Evolutionary conservation across 257 asterid genomes (phyloP).

Genomic region (Lavandula angustifolia): DNA sequence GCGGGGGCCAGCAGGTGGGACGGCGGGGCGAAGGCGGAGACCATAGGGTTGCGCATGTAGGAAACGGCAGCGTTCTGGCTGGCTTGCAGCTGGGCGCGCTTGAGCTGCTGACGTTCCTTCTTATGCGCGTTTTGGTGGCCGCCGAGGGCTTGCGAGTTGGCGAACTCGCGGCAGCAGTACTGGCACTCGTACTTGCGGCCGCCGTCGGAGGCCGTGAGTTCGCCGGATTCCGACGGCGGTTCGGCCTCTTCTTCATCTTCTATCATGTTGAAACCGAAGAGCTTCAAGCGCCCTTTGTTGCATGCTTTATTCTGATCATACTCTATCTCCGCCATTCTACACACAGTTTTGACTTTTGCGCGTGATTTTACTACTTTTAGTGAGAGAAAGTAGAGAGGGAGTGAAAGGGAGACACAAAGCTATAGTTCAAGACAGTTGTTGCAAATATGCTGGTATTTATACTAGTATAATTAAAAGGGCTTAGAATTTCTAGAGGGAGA

Average conservation of each 20-base stretch:
- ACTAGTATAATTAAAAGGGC: conserved; percentile 38
- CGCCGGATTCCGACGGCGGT: conserved; percentile 56
- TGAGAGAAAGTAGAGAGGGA: conserved; percentile 21
- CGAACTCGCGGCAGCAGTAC: conserved; percentile 83
- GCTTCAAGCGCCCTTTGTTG: conserved; percentile 59
- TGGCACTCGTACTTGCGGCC: conserved; percentile 93
- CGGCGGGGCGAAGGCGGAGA: conserved; percentile 81
- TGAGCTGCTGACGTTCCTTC: conserved; percentile 84
- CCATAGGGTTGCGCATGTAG: conserved; percentile 77
- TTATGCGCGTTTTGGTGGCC: conserved; percentile 97
- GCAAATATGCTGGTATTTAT: conserved; percentile 78
- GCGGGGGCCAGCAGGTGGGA: conserved; percentile 71
- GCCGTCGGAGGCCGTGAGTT: conserved; percentile 50
- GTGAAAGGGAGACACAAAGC: conserved; percentile 14
- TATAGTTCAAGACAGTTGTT: conserved; percentile 41
- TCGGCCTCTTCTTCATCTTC: conserved; percentile 46
- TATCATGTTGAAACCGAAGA: conserved; percentile 79
- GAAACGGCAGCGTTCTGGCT: conserved; percentile 80
- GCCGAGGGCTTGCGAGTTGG: conserved; percentile 89
- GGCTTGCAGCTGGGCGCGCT: conserved; percentile 88
- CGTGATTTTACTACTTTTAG: conserved; percentile 9
- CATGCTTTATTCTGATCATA: conserved; percentile 43
- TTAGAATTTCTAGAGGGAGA: not conserved
- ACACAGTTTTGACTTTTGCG: not conserved
- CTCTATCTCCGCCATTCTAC: conserved; percentile 64